A percentile compares a stretch with the other conserved stretches of the same genome.
Evolutionary conservation across 2,329 filamentous ascomycete species (phyloP).

Genomic region (Harringtonia aguacate): DNA sequence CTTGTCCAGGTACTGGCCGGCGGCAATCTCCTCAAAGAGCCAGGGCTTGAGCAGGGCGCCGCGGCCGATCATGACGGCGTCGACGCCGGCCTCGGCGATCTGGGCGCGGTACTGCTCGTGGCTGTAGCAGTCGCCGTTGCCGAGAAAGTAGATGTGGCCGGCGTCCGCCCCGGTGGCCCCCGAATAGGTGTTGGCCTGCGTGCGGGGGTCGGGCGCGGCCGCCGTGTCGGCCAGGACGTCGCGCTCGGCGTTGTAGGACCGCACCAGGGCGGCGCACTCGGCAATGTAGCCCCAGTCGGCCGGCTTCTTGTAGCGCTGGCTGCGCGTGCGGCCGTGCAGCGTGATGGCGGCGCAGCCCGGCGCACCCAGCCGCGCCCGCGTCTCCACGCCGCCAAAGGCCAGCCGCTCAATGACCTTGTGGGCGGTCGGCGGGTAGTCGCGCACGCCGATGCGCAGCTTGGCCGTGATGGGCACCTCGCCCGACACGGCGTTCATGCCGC

Average conservation of each 20-base stretch:
- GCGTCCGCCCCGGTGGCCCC: too few relatives aligned
- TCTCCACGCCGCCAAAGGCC: slow-evolving; percentile 66
- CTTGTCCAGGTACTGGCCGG: slow-evolving; percentile 92
- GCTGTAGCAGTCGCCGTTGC: slow-evolving; percentile 94
- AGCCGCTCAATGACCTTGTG: slow-evolving; percentile 73
- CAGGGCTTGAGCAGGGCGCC: slow-evolving; percentile 96
- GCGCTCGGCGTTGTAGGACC: slow-evolving; percentile 61
- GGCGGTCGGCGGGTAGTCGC: slow-evolving; percentile 63
- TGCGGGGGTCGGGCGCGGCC: slow-evolving; percentile 64
- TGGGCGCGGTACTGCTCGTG: slow-evolving; percentile 78
- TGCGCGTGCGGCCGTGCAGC: slow-evolving; percentile 82
- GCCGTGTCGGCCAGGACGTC: slow-evolving; percentile 63
- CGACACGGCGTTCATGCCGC: slow-evolving; percentile 92
- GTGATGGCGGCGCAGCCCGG: slow-evolving; percentile 91
- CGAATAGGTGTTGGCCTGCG: too few relatives aligned
- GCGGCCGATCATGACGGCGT: slow-evolving; percentile 94
- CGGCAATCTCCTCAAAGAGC: slow-evolving; percentile 94
- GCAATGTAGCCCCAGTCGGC: slow-evolving; percentile 97
- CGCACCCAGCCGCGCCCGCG: slow-evolving; percentile 57
- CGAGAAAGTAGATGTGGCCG: slow-evolving; percentile 71
- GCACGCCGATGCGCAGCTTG: slow-evolving; percentile 89
- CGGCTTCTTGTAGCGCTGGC: slow-evolving; percentile 83
- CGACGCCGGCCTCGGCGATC: slow-evolving; percentile 67
- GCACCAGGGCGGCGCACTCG: slow-evolving; percentile 77
- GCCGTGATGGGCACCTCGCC: slow-evolving; percentile 84